Evolutionary conservation across 331 rosid species (phyloP), one percentile per base, ranked within the genome.

Genomic region (Prunus yedoensis): DNA sequence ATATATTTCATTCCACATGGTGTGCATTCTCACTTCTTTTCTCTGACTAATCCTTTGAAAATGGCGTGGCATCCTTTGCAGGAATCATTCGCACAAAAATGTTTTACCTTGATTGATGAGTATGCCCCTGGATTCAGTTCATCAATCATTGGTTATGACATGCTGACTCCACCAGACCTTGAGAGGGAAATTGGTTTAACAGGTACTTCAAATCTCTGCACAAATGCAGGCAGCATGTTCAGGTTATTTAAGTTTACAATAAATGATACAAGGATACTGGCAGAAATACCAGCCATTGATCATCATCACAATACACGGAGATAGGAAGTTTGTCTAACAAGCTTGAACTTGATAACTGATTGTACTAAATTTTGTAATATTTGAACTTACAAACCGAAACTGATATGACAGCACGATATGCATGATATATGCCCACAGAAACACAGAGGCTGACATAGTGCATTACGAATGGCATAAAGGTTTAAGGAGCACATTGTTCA

Each of bases 161-260:
- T 91, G 98, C 80, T 94, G 84, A 90, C 98, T 43, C 98, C 98
- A 3, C 98, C 96, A 46, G 98, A 94, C 78, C 98, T 94, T 71
- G 98, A 94, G 79, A 88, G 94, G 81, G 96, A 90, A 88, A 79
- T 94, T 17, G 98, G 97, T 77, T 81, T 94, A 83, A 93, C 97
- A 79, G 98, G 98, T 93, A 81, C 75, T 35, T 49, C 27, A 25
- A 47, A 38, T 50, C 60, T 27, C 5, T 51, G 32, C 38, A 20
- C 3, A 46, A 23, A 16, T 12, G n/a, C 10, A 70, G 64, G 63
- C 9, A 68, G 38, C 14, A 11, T n/a, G 62, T 27, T 63, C 16
- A 0, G 78, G 63, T 50, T 38, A 38, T 11, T n/a, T 38, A 28
- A 38, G 10, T 65, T 65, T 21, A 4, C 10, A 45, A 1, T 38